Evolutionary conservation across 495 filamentous ascomycete genomes (phyloP), one percentile per base, ranked within the genome.

Genomic region (Neurospora sp.): DNA sequence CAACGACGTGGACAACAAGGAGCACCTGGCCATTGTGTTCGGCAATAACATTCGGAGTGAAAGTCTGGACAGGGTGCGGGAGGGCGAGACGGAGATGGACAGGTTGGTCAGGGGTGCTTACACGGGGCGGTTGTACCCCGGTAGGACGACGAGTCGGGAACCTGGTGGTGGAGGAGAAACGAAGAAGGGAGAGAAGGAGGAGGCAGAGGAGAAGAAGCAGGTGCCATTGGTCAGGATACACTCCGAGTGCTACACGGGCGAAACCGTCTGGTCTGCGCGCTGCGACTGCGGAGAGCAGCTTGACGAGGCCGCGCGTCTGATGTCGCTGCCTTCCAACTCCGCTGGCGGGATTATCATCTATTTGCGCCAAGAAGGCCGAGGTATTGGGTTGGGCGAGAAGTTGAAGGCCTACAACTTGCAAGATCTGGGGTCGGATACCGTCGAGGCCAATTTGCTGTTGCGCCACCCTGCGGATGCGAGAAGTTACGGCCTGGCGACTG

Each of bases 231-330:
- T 98, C 18, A 87, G 96, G 71, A 98, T 99, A 81, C 96, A 99
- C 81, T 96, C 92, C 9, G 96, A 99, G 80, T 99, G 96, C 84
- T 99, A 99, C 81, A 99, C 96, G 0, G 96, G 96, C 16, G 96
- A 99, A 84, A 98, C 95, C 0, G 95, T 95, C 0, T 98, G 96
- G 96, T 97, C 93, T 1, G 95, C 96, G 35, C 89, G 96, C 6
- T 99, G 96, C 81, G 96, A 99, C 81, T 99, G 96, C 80, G 96
- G 96, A 38, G 96, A 98, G 81, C 96, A 99, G 80, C 85, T 99
- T 3, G 96, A 99, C 78, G 96, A 99, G 83, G 96, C 96, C 3
- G 96, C 95, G 3, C 86, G 96, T 18, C 82, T 98, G 9, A 98
- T 99, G 96, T 93, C 93, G 7, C 82, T 97, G n/a, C 87, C 89